Evolutionary conservation across 2,329 filamentous ascomycete species (phyloP), one percentile per base, ranked within the genome.

Genomic region (Aspergillus caelatus): DNA sequence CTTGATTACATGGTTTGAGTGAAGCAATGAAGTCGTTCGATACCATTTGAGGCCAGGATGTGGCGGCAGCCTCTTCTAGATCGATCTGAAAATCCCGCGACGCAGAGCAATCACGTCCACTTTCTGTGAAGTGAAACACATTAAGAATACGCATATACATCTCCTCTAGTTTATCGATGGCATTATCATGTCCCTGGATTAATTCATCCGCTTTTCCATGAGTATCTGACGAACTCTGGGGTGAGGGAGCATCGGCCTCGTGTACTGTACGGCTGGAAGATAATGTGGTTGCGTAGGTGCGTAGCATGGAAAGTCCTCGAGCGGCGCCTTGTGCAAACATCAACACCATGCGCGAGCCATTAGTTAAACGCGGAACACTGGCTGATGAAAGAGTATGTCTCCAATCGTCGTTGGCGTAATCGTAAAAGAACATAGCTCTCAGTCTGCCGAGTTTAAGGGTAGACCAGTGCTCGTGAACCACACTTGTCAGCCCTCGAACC

Each of bases 391-490:
- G n/a, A 1, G 14, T 16, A 7, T 64, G 21, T 32, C 64, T 64
- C 65, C 66, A 70, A 48, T 70, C 67, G 6, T 71, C 65, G 21
- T 67, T 63, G 10, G 48, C 52, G 53, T 71, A 63, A 4, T n/a
- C 30, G 45, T 55, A 64, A 1, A 53, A 14, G 0, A 69, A 28
- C 39, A 70, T 21, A 1, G 59, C 23, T 26, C 67, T 62, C 6
- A 70, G 28, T 7, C 64, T 63, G 9, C 67, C n/a, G 3, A n/a
- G 28, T 56, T 54, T 65, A 0, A 71, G 36, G 8, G 61, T 39
- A 11, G 21, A 11, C 69, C 69, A 71, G 26, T 62, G 60, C 10
- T 69, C 55, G 26, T 16, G 6, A 26, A 61, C 23, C 16, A 70
- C 60, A 1, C 52, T 58, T 1, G 54, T 57, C 5, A 65, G 32